Conservation (phyloP, 2,329 filamentous ascomycete species). For the Clonostachys rosea region DNA sequence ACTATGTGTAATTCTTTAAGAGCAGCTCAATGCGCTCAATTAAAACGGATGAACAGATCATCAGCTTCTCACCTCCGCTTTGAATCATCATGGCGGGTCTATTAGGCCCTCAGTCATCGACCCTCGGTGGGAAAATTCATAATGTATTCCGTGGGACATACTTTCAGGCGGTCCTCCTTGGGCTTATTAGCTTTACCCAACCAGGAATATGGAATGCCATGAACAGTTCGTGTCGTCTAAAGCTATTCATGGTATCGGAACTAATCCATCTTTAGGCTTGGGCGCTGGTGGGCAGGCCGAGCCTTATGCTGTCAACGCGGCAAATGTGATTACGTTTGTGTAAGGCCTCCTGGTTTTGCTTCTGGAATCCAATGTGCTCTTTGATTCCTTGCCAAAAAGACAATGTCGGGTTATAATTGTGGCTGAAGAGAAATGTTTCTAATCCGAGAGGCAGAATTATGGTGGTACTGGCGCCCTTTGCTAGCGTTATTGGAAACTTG, state of each 20-base stretch:
- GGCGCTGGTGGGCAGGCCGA: background rate
- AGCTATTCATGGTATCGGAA: too few relatives aligned
- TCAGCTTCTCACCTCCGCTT: too few relatives aligned
- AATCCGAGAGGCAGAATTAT: slow-evolving; percentile 14
- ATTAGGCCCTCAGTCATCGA: too few relatives aligned
- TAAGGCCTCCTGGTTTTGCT: too few relatives aligned
- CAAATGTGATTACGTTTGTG: slow-evolving; percentile 43
- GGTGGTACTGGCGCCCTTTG: slow-evolving; percentile 40
- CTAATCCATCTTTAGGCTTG: background rate
- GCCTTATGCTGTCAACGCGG: slow-evolving; percentile 34
- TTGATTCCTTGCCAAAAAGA: too few relatives aligned
- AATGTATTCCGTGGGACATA: slow-evolving; percentile 36
- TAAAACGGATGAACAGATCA: too few relatives aligned
- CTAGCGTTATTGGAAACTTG: slow-evolving; percentile 40
- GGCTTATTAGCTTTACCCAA: slow-evolving; percentile 35
- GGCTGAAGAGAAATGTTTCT: too few relatives aligned
- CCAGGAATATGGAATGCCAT: slow-evolving; percentile 42
- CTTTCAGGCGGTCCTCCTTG: slow-evolving; percentile 39
- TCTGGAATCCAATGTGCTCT: too few relatives aligned
- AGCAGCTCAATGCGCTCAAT: too few relatives aligned
- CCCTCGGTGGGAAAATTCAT: slow-evolving; percentile 9
- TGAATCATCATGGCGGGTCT: too few relatives aligned
- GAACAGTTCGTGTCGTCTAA: slow-evolving; percentile 19
- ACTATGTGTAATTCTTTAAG: too few relatives aligned
- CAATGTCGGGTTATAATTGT: too few relatives aligned